Evolutionary conservation across 2,329 filamentous ascomycete genomes (phyloP).

Genomic region (Cladosporium austrohemisphaericum): DNA sequence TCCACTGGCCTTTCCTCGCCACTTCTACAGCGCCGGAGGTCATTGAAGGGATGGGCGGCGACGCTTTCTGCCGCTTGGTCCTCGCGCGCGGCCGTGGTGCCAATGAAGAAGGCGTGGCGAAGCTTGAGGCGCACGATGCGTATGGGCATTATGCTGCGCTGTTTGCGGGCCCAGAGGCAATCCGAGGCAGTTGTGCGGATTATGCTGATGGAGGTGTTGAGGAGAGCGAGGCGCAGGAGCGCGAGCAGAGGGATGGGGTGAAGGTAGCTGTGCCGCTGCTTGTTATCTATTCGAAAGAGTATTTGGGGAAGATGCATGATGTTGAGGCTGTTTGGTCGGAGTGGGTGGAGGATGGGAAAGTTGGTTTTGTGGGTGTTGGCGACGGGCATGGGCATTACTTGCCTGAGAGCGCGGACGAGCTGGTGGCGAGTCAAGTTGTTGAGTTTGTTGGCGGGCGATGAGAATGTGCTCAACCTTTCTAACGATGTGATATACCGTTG

Average conservation of each 20-base stretch:
- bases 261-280: slow-evolving; percentile 43
- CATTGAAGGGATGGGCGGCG: slow-evolving; percentile 43
- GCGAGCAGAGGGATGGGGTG: slow-evolving; percentile 43
- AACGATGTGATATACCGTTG: no score
- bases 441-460: neutral
- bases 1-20: slow-evolving; percentile 52
- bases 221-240: slow-evolving; percentile 43
- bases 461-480: no score
- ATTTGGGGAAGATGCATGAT: slow-evolving; percentile 42
- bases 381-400: slow-evolving; percentile 46
- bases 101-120: slow-evolving; percentile 30
- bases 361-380: slow-evolving; percentile 32
- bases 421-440: slow-evolving; percentile 28
- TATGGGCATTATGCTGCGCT: slow-evolving; percentile 43
- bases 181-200: slow-evolving; percentile 46
- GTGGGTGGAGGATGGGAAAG: slow-evolving; percentile 40
- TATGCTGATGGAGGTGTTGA: slow-evolving; percentile 43
- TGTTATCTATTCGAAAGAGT: slow-evolving; percentile 43
- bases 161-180: slow-evolving; percentile 42
- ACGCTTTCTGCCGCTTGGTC: slow-evolving; percentile 35
- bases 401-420: slow-evolving; percentile 43
- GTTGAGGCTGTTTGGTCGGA: slow-evolving; percentile 43
- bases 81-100: slow-evolving; percentile 31
- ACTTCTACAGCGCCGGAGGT: slow-evolving; percentile 43
- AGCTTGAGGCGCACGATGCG: slow-evolving; percentile 36